Evolutionary conservation across 129 eudicot genomes (phyloP), one percentile per base, ranked within the genome.

Genomic region (Oenanthe sinensis): DNA sequence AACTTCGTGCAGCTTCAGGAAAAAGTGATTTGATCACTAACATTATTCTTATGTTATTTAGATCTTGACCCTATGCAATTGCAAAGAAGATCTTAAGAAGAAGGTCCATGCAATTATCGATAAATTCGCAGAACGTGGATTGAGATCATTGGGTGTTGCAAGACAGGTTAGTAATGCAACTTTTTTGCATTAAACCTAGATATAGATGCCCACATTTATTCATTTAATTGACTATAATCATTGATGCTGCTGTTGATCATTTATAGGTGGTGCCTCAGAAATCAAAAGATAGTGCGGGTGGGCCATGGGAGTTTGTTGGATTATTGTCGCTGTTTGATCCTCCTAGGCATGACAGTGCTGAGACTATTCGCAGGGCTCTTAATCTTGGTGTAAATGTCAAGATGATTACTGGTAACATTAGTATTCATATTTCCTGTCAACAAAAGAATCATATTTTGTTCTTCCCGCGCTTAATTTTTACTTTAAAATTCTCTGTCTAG

Each of bases 271-370:
- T 92, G 52, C 97, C 97, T 16, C 90, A 90, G 86, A 90, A 92
- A 81, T 77, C 86, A 13, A 92, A 92, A 79, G 97, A 92, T 14
- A 81, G 90, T 81, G 82, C 96, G 9, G 97, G 97, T 16, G 90
- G 84, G 68, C 91, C 97, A 22, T 92, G 97, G 97, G 90, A 90
- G 73, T 92, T 92, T 80, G 86, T 90, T 82, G 97, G 97, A 78
- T 82, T 92, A 79, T 73, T 92, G 82, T 85, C 97, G 3, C 91
- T 92, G 1, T 92, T 92, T 78, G 97, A 92, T 79, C 97, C 97
- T 8, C 97, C 97, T 11, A 86, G 97, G 85, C 97, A 92, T 82
- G 97, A 92, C 79, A 92, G 97, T 86, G 97, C 97, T 19, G 97
- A 92, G 82, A 92, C 97, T 77, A 92, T 92, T 79, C 93, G 97